Conservation (phyloP, 805 yeast genomes). For the Brettanomyces sp. region DNA sequence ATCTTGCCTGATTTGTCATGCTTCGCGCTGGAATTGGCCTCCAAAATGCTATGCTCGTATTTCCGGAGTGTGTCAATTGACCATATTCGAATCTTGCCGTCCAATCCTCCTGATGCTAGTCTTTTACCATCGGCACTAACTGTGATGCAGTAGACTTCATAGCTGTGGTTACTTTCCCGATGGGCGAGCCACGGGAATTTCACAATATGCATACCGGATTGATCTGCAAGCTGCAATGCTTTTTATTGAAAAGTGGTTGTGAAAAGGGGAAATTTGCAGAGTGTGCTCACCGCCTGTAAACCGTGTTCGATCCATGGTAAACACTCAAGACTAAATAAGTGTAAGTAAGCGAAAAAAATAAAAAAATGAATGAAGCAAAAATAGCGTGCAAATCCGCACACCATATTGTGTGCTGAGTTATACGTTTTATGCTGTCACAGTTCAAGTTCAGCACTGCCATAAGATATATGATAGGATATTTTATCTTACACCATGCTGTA, state of each 20-base stretch:
- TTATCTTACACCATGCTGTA: too few relatives aligned
- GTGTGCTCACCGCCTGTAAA: too few relatives aligned
- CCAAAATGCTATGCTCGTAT: conserved; percentile 19
- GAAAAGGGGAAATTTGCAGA: not conserved
- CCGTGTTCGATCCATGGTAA: too few relatives aligned
- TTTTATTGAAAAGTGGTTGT: not conserved
- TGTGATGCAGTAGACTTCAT: conserved; percentile 78
- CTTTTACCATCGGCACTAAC: conserved; percentile 76
- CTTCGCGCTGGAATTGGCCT: conserved; percentile 2
- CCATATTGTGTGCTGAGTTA: too few relatives aligned
- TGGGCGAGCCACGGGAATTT: conserved; percentile 70
- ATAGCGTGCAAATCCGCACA: too few relatives aligned
- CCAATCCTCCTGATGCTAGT: conserved; percentile 88
- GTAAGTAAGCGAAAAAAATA: too few relatives aligned
- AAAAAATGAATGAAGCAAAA: too few relatives aligned
- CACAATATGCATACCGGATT: conserved; percentile 42
- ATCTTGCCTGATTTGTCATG: not conserved
- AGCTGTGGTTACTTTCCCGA: conserved; percentile 66
- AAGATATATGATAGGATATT: too few relatives aligned
- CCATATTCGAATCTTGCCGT: conserved; percentile 92
- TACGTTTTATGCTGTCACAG: too few relatives aligned
- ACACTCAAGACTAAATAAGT: too few relatives aligned
- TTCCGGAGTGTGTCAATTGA: conserved; percentile 45
- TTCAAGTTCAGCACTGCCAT: too few relatives aligned
- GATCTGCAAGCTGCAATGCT: not conserved